Evolutionary conservation across 331 rosid genomes (phyloP), one percentile per base, ranked within the genome.

Genomic region (Dryas integrifolia): DNA sequence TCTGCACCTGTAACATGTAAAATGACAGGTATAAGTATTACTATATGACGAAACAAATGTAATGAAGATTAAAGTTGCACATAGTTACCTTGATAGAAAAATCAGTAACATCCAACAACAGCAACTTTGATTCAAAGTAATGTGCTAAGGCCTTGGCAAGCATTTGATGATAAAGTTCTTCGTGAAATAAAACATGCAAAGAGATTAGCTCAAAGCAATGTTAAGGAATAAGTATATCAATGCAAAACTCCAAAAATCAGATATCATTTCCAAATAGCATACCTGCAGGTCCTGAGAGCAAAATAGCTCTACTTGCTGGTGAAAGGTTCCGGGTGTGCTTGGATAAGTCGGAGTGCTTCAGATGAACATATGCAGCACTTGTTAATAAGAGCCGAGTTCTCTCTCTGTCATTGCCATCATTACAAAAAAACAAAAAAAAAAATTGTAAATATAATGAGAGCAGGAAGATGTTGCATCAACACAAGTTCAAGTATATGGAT

Each of bases 241-340:
- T 7, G 50, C 48, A 26, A 52, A 40, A 60, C 7, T 58, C 38
- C 14, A 16, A 45, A 61, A 72, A 30, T 4, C 39, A 49, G 41
- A 52, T 38, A 7, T 45, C 69, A 73, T 43, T 57, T 65, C 39
- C 30, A 38, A 12, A 67, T 35, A 48, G 79, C 75, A 38, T 81
- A 95, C 98, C 96, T 44, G 90, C 77, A n/a, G 92, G 96, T 84
- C 97, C 98, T 55, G 96, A 88, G 7, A 95, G 96, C 88, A 95
- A 72, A 71, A 95, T 95, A 71, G 96, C 87, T 69, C 90, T 82
- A 76, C 97, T 95, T 41, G 96, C 97, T 4, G 93, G 97, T 47
- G 97, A 83, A 74, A 95, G 99, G 72, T 92, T 92, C 76, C 92
- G 85, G 26, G 93, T 95, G 81, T 89, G 91, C 86, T 88, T 95